These are phyloP conservation scores for Mariannaea elegans DNA, from an alignment of 2,329 filamentous ascomycete genomes.

Conservation along the genomic window DNA sequence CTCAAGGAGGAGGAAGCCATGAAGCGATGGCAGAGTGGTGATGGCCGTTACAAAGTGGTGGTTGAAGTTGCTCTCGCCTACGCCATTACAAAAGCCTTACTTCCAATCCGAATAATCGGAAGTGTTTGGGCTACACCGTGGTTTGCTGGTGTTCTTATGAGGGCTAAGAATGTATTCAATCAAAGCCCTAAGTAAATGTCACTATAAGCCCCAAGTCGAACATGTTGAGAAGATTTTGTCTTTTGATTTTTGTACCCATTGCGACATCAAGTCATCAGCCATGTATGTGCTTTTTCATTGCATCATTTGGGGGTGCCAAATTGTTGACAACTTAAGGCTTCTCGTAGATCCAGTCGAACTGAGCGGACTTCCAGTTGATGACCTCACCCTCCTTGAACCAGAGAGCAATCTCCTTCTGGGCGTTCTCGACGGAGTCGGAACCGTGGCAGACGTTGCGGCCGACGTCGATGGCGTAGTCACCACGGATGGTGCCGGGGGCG, in stretches of 20 bases:
- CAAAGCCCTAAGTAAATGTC: conserved; percentile 34
- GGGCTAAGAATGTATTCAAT: conserved; percentile 44
- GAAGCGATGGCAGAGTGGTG: conserved; percentile 49
- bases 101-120: conserved; percentile 78
- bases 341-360: conserved; percentile 98
- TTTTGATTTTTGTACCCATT: conserved; percentile 36
- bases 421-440: conserved; percentile 97
- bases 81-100: conserved; percentile 84
- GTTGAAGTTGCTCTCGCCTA: conserved; percentile 86
- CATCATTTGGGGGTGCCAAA: conserved; percentile 32
- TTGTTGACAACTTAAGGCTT: conserved; percentile 63
- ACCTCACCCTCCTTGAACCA: conserved; percentile 96
- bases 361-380: conserved; percentile 82
- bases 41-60: conserved; percentile 64
- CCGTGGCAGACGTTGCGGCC: conserved; percentile 99
- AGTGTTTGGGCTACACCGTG: conserved; percentile 93
- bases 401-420: conserved; percentile 99
- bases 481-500: conserved; percentile 96
- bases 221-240: conserved; percentile 34
- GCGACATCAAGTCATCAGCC: conserved; percentile 35
- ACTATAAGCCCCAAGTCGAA: conserved; percentile 14
- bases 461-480: conserved; percentile 81
- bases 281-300: conserved; percentile 36
- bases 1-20: conserved; percentile 42
- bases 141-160: conserved; percentile 78